Evolutionary conservation across 495 filamentous ascomycete species (phyloP), one percentile per base, ranked within the genome.

Genomic region (Aspergillus bridgeri): DNA sequence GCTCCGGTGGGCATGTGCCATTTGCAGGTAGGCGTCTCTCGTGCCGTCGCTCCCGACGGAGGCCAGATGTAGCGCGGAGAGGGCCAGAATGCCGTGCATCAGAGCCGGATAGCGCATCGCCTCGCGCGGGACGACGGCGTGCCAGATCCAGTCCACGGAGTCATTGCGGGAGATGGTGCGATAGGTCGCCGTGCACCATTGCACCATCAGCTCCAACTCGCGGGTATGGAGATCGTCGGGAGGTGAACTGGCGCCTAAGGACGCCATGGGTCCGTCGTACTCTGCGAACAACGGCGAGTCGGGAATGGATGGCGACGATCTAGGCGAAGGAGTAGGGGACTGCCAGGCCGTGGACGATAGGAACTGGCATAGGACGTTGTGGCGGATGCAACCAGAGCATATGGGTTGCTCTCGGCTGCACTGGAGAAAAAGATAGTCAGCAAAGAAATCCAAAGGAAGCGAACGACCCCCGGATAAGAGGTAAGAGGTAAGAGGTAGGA

Each of bases 51-150:
- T 47, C 49, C 23, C 64, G 25, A 54, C 59, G 42, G 57, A 60
- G 1, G 72, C 69, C 8, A 83, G 65, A 53, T 82, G 76, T 2
- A 81, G 66, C 17, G 79, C 74, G 0, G 79, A 76, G 17, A 82
- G 64, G 1, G 79, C 79, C 4, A 82, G 63, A 17, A 82, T 69
- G 18, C 76, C 79, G 62, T 80, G 77, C 67, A 78, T 76, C 17
- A 82, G 64, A 45, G 72, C 72, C 6, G 75, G 70, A 59, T 77
- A 70, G 17, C 61, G 63, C 56, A 82, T 70, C 3, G 78, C 74
- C 38, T 78, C 65, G 33, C 70, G 70, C 1, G 78, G 78, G 21
- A 80, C 73, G 25, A 68, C 65, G 9, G 66, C 67, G 57, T 76
- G 74, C 76, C 80, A 82, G n/a, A 81, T 61, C 2, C 56, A 22